These are phyloP conservation scores for Aulographum hederae DNA, from an alignment of 2,329 filamentous ascomycete species.

Conservation along the genomic window DNA sequence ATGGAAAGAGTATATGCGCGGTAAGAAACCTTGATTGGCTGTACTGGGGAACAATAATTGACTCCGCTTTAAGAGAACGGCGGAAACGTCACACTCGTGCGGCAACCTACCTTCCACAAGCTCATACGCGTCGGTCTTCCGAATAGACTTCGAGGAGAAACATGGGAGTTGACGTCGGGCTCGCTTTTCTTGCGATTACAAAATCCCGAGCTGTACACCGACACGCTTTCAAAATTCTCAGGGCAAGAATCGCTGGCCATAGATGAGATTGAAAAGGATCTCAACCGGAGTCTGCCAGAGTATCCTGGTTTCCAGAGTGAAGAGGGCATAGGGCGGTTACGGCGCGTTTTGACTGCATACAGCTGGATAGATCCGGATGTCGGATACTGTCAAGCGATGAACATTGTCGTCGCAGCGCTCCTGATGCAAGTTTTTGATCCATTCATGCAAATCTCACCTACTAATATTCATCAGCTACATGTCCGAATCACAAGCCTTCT, in stretches of 20 bases:
- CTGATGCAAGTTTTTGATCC: constrained; percentile 45
- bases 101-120: constrained; percentile 95
- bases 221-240: constrained; percentile 68
- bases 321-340: constrained; percentile 77
- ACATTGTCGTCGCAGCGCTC: constrained; percentile 94
- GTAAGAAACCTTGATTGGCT: too few relatives aligned
- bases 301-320: constrained; percentile 95
- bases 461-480: constrained; percentile 46
- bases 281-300: constrained; percentile 90
- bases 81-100: constrained; percentile 75
- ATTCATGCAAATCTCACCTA: constrained; percentile 8
- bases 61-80: too few relatives aligned
- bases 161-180: constrained; percentile 89
- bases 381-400: constrained; percentile 98
- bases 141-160: constrained; percentile 80
- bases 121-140: constrained; percentile 88
- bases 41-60: constrained; percentile 6
- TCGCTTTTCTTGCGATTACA: constrained; percentile 78
- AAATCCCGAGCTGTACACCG: constrained; percentile 63
- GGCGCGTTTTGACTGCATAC: constrained; percentile 86
- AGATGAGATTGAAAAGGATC: constrained; percentile 96
- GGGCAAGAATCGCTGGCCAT: constrained; percentile 86
- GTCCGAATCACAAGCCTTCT: constrained; percentile 92
- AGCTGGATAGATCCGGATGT: constrained; percentile 94
- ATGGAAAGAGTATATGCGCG: constrained; percentile 92